Evolutionary conservation across 176 grass and related monocot genomes (phyloP).

Genomic region (Lolium perenne): DNA sequence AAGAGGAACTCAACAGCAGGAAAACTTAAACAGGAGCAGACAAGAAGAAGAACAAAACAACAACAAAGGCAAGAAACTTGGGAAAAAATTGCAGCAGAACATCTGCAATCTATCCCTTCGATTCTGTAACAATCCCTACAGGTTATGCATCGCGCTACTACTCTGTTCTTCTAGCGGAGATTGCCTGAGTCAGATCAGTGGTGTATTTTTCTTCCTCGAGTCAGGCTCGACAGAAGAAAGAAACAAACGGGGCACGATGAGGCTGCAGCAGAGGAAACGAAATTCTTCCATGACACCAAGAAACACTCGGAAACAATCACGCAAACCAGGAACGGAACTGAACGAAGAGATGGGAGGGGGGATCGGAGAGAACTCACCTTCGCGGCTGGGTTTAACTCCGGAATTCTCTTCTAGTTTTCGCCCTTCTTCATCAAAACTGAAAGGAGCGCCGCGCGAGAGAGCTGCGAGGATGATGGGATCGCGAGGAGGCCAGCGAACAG

Average conservation of each 20-base stretch:
- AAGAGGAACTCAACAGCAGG: conserved; percentile 19
- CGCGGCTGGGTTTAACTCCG: conserved; percentile 1
- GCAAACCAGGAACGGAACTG: background rate
- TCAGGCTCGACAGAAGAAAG: background rate
- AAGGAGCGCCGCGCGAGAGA: background rate
- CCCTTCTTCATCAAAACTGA: conserved; percentile 1
- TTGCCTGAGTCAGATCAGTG: conserved; percentile 29
- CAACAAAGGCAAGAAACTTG: background rate
- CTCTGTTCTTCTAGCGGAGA: background rate
- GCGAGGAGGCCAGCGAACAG: conserved; percentile 30
- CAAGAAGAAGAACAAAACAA: background rate
- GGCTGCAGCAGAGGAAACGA: background rate
- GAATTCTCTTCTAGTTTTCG: conserved; percentile 12
- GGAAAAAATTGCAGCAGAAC: background rate
- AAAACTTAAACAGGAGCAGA: background rate
- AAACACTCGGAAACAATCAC: conserved; percentile 22
- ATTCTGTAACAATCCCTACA: background rate
- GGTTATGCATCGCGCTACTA: background rate
- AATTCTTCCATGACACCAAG: background rate
- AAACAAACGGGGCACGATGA: conserved; percentile 8
- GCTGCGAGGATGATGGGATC: conserved; percentile 34
- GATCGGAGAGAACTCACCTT: conserved; percentile 42
- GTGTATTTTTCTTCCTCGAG: background rate
- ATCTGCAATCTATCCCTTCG: background rate
- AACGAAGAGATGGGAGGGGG: background rate